phyloP scores from a whole-genome alignment of 306 rosid genomes.

The Senna siamea region DNA sequence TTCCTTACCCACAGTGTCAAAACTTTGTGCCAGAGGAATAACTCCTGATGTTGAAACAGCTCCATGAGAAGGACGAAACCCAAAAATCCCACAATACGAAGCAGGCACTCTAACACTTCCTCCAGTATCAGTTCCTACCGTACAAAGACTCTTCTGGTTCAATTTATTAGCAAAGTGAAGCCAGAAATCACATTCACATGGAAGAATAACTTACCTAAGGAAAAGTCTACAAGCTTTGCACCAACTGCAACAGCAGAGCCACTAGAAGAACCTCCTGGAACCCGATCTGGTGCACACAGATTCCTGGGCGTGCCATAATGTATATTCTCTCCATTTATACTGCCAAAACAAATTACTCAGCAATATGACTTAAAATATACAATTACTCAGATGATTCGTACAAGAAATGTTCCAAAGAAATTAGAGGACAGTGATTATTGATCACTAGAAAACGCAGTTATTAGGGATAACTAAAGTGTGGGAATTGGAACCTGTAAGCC shows the following conservation, averaged over 20 bases:
- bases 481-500: slow-evolving; percentile 74
- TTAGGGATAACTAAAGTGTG: too few species aligned
- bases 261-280: slow-evolving; percentile 66
- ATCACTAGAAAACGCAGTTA: too few species aligned
- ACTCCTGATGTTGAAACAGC: slow-evolving; percentile 69
- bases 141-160: slow-evolving; percentile 4
- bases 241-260: slow-evolving; percentile 79
- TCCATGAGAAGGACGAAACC: slow-evolving; percentile 89
- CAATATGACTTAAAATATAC: slow-evolving; percentile 7
- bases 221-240: slow-evolving; percentile 84
- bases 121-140: slow-evolving; percentile 90
- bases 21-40: slow-evolving; percentile 87
- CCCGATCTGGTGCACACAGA: slow-evolving; percentile 54
- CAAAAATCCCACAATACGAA: slow-evolving; percentile 87
- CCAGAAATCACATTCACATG: slow-evolving; percentile 21
- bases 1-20: slow-evolving; percentile 85
- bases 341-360: slow-evolving; percentile 33
- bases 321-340: slow-evolving; percentile 56
- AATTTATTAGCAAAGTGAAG: slow-evolving; percentile 22
- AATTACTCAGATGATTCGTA: neutral
- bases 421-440: too few species aligned
- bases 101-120: slow-evolving; percentile 96
- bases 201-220: slow-evolving; percentile 60
- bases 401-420: neutral
- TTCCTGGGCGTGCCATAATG: slow-evolving; percentile 61